phyloP scores from a whole-genome alignment of 2,329 filamentous ascomycete genomes.

The Ceratocystis alfenasii region DNA sequence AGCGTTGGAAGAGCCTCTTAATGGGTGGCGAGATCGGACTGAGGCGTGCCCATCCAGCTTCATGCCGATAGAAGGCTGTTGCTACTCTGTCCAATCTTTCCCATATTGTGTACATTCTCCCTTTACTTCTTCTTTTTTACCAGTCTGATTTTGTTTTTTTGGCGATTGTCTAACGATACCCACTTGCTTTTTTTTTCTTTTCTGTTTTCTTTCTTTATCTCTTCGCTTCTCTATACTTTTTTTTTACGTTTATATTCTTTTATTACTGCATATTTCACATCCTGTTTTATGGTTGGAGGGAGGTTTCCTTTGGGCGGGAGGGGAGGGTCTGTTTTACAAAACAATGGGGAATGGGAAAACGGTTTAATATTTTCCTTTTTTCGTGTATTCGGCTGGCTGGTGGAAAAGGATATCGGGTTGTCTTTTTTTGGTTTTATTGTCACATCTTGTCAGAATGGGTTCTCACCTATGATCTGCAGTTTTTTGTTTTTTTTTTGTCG shows the following conservation, averaged over 20 bases:
- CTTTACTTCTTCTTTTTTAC: constrained; percentile 1
- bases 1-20: constrained; percentile 53
- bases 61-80: constrained; percentile 1
- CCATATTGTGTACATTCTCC: not conserved
- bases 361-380: not conserved
- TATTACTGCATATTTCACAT: constrained; percentile 3
- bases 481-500: not conserved
- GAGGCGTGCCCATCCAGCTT: constrained; percentile 31
- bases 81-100: not conserved
- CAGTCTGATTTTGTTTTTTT: constrained; percentile 2
- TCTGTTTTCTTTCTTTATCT: constrained; percentile 1
- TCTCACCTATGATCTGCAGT: not conserved
- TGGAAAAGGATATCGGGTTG: no score
- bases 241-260: constrained; percentile 8
- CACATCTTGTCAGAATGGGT: not conserved
- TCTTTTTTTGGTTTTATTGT: constrained; percentile 4
- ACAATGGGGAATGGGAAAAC: no score
- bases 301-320: no score
- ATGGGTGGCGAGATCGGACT: constrained; percentile 47
- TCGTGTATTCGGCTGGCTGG: not conserved
- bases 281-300: not conserved
- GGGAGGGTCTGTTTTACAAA: no score
- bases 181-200: constrained; percentile 11
- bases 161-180: constrained; percentile 9
- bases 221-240: constrained; percentile 9